phyloP scores from a whole-genome alignment of 1,284 basidiomycete species.

The Hemileia vastatrix region DNA sequence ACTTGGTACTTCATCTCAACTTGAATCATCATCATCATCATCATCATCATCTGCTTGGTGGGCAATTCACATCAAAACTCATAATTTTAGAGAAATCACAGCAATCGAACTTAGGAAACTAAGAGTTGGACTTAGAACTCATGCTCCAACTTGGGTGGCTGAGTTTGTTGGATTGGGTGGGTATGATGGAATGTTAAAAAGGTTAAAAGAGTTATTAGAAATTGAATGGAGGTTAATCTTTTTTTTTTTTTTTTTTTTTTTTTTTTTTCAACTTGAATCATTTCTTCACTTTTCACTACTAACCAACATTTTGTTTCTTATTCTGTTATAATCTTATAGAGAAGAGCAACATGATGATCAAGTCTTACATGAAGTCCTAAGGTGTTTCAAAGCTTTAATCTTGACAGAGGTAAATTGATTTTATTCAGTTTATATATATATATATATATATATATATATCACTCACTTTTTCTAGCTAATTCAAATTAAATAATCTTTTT shows the following conservation, averaged over 20 bases:
- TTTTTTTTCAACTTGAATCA: constrained; percentile 1
- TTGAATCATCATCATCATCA: not conserved
- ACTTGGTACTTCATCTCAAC: too few relatives aligned
- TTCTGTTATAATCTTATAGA: constrained; percentile 47
- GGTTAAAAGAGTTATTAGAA: constrained; percentile 83
- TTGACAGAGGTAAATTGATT: constrained; percentile 75
- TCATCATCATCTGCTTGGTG: constrained; percentile 55
- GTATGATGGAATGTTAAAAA: constrained; percentile 68
- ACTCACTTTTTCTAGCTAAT: too few relatives aligned
- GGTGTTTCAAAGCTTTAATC: constrained; percentile 84
- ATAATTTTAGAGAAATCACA: constrained; percentile 4
- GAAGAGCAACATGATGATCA: constrained; percentile 98
- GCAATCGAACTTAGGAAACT: constrained; percentile 8
- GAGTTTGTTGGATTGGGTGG: constrained; percentile 76
- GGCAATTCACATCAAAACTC: constrained; percentile 24
- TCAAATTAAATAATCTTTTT: constrained; percentile 6
- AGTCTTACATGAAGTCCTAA: constrained; percentile 77
- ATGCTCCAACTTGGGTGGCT: constrained; percentile 65
- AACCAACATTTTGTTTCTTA: constrained; percentile 11
- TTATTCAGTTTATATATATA: too few relatives aligned
- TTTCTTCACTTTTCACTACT: not conserved
- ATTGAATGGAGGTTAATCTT: constrained; percentile 81
- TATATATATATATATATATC: too few relatives aligned
- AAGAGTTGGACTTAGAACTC: constrained; percentile 23
- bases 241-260: constrained; percentile 1